Conservation (phyloP, 768 basidiomycete genomes). For the Macrolepiota dolichaula region DNA sequence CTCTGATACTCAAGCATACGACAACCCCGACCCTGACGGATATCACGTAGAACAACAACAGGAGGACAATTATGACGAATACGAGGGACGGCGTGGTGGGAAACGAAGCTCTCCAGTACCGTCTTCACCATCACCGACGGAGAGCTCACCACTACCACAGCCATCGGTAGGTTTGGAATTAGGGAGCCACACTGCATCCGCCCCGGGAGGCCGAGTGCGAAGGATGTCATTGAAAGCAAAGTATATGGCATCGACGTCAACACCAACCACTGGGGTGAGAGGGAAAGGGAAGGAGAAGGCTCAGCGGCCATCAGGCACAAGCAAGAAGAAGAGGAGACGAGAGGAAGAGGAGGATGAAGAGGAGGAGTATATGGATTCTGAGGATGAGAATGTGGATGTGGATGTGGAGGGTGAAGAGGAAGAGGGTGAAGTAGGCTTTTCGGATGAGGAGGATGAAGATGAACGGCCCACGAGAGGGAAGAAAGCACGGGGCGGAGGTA, state of each 20-base stretch:
- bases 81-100: background rate
- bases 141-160: background rate
- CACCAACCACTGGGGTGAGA: background rate
- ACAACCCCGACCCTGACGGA: background rate
- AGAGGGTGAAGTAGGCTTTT: constrained; percentile 20
- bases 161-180: too few relatives aligned
- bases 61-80: background rate
- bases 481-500: constrained; percentile 15
- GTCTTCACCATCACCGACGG: background rate
- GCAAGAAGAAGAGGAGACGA: constrained; percentile 18
- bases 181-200: background rate
- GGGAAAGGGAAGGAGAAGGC: constrained; percentile 19
- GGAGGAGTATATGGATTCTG: constrained; percentile 15
- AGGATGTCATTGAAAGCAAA: background rate
- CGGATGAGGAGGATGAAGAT: constrained; percentile 18
- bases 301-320: constrained; percentile 20
- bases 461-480: constrained; percentile 18
- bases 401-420: constrained; percentile 18
- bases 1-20: too few relatives aligned
- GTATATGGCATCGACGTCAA: background rate
- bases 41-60: background rate
- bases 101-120: background rate
- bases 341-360: constrained; percentile 13
- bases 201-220: background rate
- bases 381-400: constrained; percentile 23